Evolutionary conservation across 345 rosid species (phyloP), one percentile per base, ranked within the genome.

Genomic region (Atalantia buxifolia): DNA sequence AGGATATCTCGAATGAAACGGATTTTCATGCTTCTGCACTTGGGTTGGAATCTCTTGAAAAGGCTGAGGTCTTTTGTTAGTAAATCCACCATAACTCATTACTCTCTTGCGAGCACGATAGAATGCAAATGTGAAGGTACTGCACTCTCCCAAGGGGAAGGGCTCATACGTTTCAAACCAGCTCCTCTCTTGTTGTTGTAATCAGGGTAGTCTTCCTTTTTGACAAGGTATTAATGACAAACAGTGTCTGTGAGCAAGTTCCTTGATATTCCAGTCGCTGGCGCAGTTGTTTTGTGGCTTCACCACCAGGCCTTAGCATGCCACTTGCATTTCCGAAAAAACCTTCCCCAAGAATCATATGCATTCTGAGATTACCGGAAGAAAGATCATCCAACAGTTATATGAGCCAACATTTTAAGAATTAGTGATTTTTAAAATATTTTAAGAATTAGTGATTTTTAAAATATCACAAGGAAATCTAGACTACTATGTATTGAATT

Each of bases 151-250:
- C 75, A 91, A 81, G 63, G 16, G 80, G 76, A 92, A 90, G 60
- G 84, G 82, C 61, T 71, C 6, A 82, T 92, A 62, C 93, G 85
- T 74, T 83, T 83, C 1, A 7, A 13, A 24, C 88, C 88, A 81
- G 79, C 83, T 45, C 92, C 93, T 72, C 87, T 88, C 82, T 88
- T 88, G 45, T 89, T 82, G 60, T 77, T 81, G 69, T 90, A 88
- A 72, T 87, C 21, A 86, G 92, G 71, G 71, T 86, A 89, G 62
- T 86, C 80, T 61, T 81, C 74, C 38, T 61, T 85, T 62, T 78
- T 70, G 18, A 76, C 87, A 66, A 71, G 2, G 4, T 53, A 35
- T 30, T 81, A 84, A 74, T 28, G 9, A 77, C 66, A 88, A 83
- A 72, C 40, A 83, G 83, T 78, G 84, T 61, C 19, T 24, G 61